Conservation (phyloP, 1,139 yeast species). For the Candida tetrigidarum region DNA sequence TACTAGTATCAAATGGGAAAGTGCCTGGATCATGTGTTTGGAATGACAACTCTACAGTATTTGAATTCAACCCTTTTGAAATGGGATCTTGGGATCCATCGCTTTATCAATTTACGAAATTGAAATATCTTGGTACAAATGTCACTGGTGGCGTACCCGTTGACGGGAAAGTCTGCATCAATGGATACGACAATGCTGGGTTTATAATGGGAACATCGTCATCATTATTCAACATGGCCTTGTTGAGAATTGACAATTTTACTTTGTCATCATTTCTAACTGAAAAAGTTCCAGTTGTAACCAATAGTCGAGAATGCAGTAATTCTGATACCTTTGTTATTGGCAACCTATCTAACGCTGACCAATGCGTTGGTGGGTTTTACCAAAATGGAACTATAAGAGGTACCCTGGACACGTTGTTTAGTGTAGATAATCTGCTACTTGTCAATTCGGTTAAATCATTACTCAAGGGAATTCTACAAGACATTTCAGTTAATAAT, state of each 20-base stretch:
- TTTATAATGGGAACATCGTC: slow-evolving; percentile 80
- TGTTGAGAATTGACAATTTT: slow-evolving; percentile 25
- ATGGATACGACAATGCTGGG: slow-evolving; percentile 79
- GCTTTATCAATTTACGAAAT: slow-evolving; percentile 31
- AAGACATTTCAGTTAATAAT: slow-evolving; percentile 26
- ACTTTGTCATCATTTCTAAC: slow-evolving; percentile 10
- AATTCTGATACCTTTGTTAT: slow-evolving; percentile 8
- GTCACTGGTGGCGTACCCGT: slow-evolving; percentile 29
- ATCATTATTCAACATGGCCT: slow-evolving; percentile 42
- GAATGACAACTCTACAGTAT: slow-evolving; percentile 43
- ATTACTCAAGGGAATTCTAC: slow-evolving; percentile 28
- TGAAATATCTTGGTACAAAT: slow-evolving; percentile 37
- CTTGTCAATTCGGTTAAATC: slow-evolving; percentile 27
- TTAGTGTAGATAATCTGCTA: slow-evolving; percentile 40
- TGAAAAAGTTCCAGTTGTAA: slow-evolving; percentile 1
- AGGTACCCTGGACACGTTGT: slow-evolving; percentile 20
- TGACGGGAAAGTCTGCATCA: slow-evolving; percentile 43
- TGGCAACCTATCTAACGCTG: background rate
- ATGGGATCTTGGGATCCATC: slow-evolving; percentile 52
- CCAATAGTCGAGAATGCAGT: background rate
- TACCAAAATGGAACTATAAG: slow-evolving; percentile 22
- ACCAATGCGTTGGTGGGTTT: slow-evolving; percentile 6
- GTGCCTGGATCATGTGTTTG: slow-evolving; percentile 37
- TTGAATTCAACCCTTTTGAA: slow-evolving; percentile 46
- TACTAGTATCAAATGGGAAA: slow-evolving; percentile 43